Conservation (phyloP, 768 basidiomycete species). For the Boletus sensibilis region DNA sequence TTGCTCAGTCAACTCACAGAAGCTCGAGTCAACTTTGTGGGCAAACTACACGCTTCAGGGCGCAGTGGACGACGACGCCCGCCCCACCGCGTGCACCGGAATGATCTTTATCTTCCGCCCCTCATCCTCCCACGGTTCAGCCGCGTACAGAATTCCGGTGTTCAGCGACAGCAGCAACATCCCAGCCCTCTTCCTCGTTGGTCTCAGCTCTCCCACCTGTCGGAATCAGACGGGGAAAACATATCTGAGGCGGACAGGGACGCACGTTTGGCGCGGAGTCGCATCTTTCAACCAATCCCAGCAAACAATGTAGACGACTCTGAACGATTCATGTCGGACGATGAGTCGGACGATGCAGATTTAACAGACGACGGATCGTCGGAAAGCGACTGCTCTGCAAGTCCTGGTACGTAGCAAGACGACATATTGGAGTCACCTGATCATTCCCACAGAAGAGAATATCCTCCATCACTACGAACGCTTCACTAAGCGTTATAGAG, state of each 20-base stretch:
- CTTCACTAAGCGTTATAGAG: constrained; percentile 48
- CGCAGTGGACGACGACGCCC: constrained; percentile 4
- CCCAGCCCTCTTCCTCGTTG: constrained; percentile 13
- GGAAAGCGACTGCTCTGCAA: constrained; percentile 42
- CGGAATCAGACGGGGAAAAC: constrained; percentile 65
- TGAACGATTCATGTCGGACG: constrained; percentile 56
- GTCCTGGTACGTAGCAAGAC: constrained; percentile 27
- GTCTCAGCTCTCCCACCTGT: constrained; percentile 34
- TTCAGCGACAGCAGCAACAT: constrained; percentile 9
- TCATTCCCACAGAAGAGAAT: constrained; percentile 15
- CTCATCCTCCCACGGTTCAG: constrained; percentile 32
- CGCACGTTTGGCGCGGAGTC: constrained; percentile 68
- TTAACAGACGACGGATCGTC: constrained; percentile 50
- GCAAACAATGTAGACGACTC: constrained; percentile 36
- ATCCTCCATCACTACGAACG: constrained; percentile 48
- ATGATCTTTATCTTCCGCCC: constrained; percentile 51
- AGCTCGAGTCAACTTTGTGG: constrained; percentile 9
- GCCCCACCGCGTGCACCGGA: constrained; percentile 35
- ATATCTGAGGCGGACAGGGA: constrained; percentile 69
- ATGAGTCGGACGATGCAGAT: constrained; percentile 79
- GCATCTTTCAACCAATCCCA: constrained; percentile 41
- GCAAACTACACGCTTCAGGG: not conserved
- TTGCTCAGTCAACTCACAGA: constrained; percentile 43
- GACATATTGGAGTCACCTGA: constrained; percentile 11
- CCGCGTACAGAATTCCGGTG: not conserved